phyloP scores from a whole-genome alignment of 768 basidiomycete genomes.

The Calocybe cyanea region DNA sequence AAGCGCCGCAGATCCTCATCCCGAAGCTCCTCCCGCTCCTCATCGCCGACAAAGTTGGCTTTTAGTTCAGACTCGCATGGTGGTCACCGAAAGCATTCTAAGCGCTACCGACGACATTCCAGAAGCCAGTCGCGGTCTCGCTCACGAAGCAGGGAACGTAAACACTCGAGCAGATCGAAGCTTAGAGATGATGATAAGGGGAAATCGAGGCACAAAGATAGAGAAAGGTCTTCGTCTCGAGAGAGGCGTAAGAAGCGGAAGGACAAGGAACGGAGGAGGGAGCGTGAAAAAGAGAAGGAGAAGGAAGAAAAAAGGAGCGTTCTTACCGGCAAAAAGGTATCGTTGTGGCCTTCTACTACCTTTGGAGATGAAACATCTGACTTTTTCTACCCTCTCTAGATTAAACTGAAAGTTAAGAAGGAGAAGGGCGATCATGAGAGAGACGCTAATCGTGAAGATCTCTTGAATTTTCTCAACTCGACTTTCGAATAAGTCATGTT shows the following conservation, averaged over 20 bases:
- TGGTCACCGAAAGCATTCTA: conserved; percentile 2
- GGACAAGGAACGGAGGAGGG: conserved; percentile 12
- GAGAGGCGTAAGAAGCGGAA: conserved; percentile 15
- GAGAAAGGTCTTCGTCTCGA: conserved; percentile 13
- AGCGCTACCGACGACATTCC: conserved; percentile 10
- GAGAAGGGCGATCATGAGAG: conserved; percentile 22
- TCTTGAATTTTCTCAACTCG: conserved; percentile 19
- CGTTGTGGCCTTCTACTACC: neutral
- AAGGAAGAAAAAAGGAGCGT: conserved; percentile 19
- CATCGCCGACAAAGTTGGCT: conserved; percentile 2
- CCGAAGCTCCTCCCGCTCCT: conserved; percentile 7
- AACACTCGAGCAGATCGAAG: conserved; percentile 1
- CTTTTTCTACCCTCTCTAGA: conserved; percentile 10
- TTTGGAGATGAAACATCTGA: neutral
- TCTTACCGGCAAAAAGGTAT: conserved; percentile 20
- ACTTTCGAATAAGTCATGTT: conserved; percentile 13
- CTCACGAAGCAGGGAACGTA: conserved; percentile 8
- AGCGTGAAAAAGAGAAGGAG: conserved; percentile 4
- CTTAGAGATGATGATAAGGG: conserved; percentile 4
- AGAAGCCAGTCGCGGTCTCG: conserved; percentile 3
- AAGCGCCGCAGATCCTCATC: conserved; percentile 10
- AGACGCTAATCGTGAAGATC: conserved; percentile 18
- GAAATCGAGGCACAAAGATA: conserved; percentile 2
- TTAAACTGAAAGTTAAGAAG: conserved; percentile 22
- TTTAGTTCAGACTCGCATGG: conserved; percentile 3